phyloP scores from a whole-genome alignment of 495 filamentous ascomycete genomes.

The Neurospora sp. region DNA sequence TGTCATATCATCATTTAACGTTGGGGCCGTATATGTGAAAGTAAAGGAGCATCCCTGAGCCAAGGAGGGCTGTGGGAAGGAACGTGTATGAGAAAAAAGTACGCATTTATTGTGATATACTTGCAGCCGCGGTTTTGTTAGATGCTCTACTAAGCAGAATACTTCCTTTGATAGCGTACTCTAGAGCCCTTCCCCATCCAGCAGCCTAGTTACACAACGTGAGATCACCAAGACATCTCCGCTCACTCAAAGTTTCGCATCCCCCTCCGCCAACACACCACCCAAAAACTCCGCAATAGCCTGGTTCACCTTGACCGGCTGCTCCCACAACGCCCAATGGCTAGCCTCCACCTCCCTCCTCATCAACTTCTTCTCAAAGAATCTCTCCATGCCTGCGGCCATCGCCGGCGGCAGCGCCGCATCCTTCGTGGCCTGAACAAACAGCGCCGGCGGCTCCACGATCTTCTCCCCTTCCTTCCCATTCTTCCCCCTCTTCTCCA shows the following conservation, averaged over 20 bases:
- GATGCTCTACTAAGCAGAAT: not conserved
- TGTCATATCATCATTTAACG: not conserved
- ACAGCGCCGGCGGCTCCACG: constrained; percentile 53
- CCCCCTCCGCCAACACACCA: constrained; percentile 7
- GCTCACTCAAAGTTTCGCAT: not conserved
- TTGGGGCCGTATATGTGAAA: not conserved
- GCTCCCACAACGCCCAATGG: constrained; percentile 66
- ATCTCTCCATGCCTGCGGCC: constrained; percentile 55
- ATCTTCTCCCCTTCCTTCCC: constrained; percentile 24
- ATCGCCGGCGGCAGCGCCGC: constrained; percentile 55
- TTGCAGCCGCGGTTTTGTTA: not conserved
- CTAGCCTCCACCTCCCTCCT: constrained; percentile 46
- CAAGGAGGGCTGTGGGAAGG: not conserved
- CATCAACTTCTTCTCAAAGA: constrained; percentile 50
- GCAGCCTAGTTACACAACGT: not conserved
- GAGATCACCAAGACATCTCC: not conserved
- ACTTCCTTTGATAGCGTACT: not conserved
- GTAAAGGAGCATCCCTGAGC: not conserved
- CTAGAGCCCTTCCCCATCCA: not conserved
- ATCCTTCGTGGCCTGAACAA: constrained; percentile 64
- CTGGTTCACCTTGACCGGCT: constrained; percentile 42
- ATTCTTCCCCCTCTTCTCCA: constrained; percentile 9
- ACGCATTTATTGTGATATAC: not conserved
- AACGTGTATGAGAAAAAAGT: not conserved
- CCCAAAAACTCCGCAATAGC: constrained; percentile 30